A percentile compares a stretch with the other conserved stretches of the same genome.
Conservation (phyloP, 306 rosid genomes). For the Rubus idaeus region DNA sequence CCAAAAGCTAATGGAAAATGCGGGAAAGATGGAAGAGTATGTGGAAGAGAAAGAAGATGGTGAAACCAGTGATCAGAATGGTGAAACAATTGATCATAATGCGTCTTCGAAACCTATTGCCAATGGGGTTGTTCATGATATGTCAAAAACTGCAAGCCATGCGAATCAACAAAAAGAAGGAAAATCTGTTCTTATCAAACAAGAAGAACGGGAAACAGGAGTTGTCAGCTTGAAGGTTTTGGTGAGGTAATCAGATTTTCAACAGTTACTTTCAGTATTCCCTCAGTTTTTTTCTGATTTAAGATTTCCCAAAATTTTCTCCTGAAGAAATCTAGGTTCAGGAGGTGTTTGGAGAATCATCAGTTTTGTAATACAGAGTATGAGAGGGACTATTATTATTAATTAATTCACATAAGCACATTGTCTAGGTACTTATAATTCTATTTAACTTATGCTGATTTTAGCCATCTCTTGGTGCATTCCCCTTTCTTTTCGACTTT, state of each 20-base stretch:
- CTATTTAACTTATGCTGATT: neutral
- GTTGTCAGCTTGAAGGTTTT: conserved; percentile 80
- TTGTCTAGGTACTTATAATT: neutral
- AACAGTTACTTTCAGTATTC: neutral
- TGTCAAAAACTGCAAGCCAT: conserved; percentile 36
- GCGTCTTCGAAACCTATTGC: conserved; percentile 31
- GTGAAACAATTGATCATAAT: conserved; percentile 8
- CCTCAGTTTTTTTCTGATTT: neutral
- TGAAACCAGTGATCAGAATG: conserved; percentile 28
- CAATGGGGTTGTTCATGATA: conserved; percentile 40
- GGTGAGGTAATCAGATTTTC: conserved; percentile 46
- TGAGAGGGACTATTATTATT: neutral
- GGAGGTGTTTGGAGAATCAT: neutral
- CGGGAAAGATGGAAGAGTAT: conserved; percentile 79
- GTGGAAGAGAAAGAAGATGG: conserved; percentile 42
- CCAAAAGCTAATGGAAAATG: conserved; percentile 94
- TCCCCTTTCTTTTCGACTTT: neutral
- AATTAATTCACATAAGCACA: neutral
- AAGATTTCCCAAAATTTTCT: neutral
- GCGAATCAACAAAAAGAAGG: conserved; percentile 51
- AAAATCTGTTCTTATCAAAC: conserved; percentile 74
- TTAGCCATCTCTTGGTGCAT: neutral
- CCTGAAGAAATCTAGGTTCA: neutral
- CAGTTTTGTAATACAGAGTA: neutral
- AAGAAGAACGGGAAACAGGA: conserved; percentile 91